These are phyloP conservation scores for Ganoderma resinaceum DNA, from an alignment of 1,284 basidiomycete genomes.

Conservation along the genomic window DNA sequence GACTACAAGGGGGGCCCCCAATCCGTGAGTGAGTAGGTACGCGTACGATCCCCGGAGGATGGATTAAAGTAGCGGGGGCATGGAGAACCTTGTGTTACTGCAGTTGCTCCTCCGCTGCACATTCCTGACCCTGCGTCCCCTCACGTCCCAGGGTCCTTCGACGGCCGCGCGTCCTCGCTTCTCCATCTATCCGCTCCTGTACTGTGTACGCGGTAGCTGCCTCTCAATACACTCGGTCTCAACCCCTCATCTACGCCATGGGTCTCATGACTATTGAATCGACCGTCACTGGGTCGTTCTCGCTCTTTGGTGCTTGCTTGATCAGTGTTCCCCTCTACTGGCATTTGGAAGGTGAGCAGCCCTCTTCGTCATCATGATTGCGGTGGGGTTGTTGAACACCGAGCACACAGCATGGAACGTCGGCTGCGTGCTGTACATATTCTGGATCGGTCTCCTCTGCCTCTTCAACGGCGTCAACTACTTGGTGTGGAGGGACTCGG, in stretches of 20 bases:
- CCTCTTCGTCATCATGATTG: background rate
- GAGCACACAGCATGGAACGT: slow-evolving; percentile 48
- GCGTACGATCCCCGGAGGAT: slow-evolving; percentile 1
- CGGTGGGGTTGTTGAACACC: background rate
- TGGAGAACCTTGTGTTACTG: slow-evolving; percentile 19
- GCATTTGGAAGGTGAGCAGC: slow-evolving; percentile 58
- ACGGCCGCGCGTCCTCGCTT: slow-evolving; percentile 5
- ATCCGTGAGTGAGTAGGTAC: slow-evolving; percentile 39
- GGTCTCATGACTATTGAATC: slow-evolving; percentile 19
- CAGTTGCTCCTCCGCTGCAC: slow-evolving; percentile 33
- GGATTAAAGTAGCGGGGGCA: slow-evolving; percentile 27
- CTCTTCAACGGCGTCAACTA: slow-evolving; percentile 68
- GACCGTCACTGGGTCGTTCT: slow-evolving; percentile 28
- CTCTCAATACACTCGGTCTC: background rate
- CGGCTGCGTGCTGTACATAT: slow-evolving; percentile 71
- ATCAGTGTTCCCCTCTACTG: slow-evolving; percentile 58
- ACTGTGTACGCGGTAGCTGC: slow-evolving; percentile 26
- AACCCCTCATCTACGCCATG: slow-evolving; percentile 14
- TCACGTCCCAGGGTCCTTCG: slow-evolving; percentile 6
- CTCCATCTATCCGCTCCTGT: slow-evolving; percentile 19
- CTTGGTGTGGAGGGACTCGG: slow-evolving; percentile 69
- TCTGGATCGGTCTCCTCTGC: slow-evolving; percentile 64
- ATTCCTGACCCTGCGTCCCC: slow-evolving; percentile 13
- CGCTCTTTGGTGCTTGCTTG: slow-evolving; percentile 27
- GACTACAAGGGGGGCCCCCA: slow-evolving; percentile 45